Evolutionary conservation across 2,329 filamentous ascomycete species (phyloP), one percentile per base, ranked within the genome.

Genomic region (Colletotrichum lentis): DNA sequence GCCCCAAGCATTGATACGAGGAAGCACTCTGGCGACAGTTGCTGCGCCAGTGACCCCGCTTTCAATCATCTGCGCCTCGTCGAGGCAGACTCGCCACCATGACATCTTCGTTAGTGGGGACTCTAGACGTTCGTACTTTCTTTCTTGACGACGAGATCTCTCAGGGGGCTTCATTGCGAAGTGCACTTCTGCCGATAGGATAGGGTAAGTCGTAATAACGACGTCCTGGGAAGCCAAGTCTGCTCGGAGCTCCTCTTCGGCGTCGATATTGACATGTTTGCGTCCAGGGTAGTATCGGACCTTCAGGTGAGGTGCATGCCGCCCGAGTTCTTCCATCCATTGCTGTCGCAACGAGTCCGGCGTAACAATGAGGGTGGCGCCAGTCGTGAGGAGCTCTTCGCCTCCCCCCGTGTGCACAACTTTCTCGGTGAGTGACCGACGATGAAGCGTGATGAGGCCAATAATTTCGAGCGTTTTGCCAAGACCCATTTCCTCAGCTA

Each of bases 51-150:
- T 94, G 4, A 96, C 89, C 41, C 94, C 93, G 71, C 88, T 95
- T 76, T 98, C 95, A 49, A 98, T 89, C 91, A 97, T 97, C 75
- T 99, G 96, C 0, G 95, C 90, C 81, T 90, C 94, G 67, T 91
- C 90, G 1, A 91, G 83, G 62, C 88, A 89, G 1, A 97, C 87
- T 49, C 95, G 86, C 93, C 94, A 97, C 94, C 93, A 98, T 1
- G 85, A 88, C 20, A 97, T 87, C 72, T 91, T 87, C 11, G 94
- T 88, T 7, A 98, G 82, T 0, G 94, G 94, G 5, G 93, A 96
- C 59, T 84, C 89, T 3, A 85, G 84, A 35, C 89, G 85, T 68
- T 88, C 83, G 63, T 92, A 90, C 64, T 86, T 88, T 72, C 90
- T 88, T 62, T 86, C 83, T 8, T 90, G 86, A 59, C 94, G 85